Base-by-base conservation (phyloP, 2,329 filamentous ascomycete species). In the Pseudogymnoascus sp. region DNA sequence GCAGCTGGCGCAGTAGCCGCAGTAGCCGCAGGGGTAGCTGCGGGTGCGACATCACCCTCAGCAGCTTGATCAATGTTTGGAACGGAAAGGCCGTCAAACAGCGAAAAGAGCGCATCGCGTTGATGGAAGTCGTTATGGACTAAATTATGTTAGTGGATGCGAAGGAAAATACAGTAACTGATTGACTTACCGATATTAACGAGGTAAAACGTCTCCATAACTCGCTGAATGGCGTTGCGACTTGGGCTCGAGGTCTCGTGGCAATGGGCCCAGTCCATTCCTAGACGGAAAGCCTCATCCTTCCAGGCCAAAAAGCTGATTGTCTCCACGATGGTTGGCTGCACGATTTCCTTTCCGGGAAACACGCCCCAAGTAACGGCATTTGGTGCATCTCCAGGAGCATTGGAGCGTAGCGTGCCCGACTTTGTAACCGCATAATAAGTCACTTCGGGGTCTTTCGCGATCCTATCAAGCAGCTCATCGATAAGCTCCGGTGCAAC, bases 291-390 rank as follows among this genome's bases (percentile, higher is more conserved):
- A 13, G 96, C 95, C 76, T 99, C 94, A 69, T 99, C 94, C 77
- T 96, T 96, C 94, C 94, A 99, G 2, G 94, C 94, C 61, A 99
- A 80, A 83, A 99, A 99, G 74, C 91, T 96, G 74, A 99, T 88
- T 15, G 91, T 95, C 78, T 99, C 94, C 60, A 99, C 94, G 70
- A 99, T 97, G n/a, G 94, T 99, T 12, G 94, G 94, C 75, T 99
- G 94, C n/a, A 99, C 92, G 72, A 99, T 97, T 76, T 99, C 94
- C 75, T 97, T 96, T 63, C 94, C 94, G 0, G 94, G 93, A 79
- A 97, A 99, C 35, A 99, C 95, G 76, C 94, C 94, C 94, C 94
- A 99, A 1, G 94, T 99, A 59, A 99, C 90, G n/a, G 94, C 94
- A 70, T 99, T 99, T 38, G 94, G 94, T 5, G 91, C 90, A 68